Base-by-base conservation (phyloP, 441 rosid genomes). In the Pelargonium citronellum region DNA sequence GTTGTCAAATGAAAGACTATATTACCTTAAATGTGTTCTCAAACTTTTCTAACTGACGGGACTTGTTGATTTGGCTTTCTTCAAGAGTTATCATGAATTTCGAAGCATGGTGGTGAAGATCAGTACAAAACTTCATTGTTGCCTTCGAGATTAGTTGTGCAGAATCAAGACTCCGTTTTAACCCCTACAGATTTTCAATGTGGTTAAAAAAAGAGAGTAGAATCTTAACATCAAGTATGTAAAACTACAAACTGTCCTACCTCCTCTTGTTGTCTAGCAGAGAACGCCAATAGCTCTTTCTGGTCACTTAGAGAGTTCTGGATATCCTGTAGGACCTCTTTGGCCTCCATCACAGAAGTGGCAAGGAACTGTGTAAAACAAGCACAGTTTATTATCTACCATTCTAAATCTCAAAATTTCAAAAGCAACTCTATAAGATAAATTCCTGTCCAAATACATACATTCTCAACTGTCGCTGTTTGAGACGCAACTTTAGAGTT, bases 241-340 rank as follows among this genome's bases (percentile, higher is more conserved):
- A 66, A 39, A 43, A 17, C 44, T 20, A 46, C 49, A 7, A 65
- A 27, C 57, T 27, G 66, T 30, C 7, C 39, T 69, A 88, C 98
- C 86, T 89, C 87, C 73, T 91, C 89, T 73, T 88, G 88, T 79
- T 86, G 91, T 74, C 66, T 82, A 64, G 87, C 73, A 30, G 91
- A 82, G 62, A 85, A 81, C 68, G 79, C 83, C 73, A 89, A 53
- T 34, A 88, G 69, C 66, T 88, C 80, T 71, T 83, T 86, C 73
- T 91, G 98, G 62, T 83, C 92, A 57, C 67, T 61, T n/a, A 93
- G 91, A 73, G 86, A 84, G 70, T 79, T 75, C 73, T 83, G 82
- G 60, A 89, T 81, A 70, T 84, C 87, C 47, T 75, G 60, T 51
- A 84, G 71, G 70, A 86, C 85, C 75, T 72, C 85, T 66, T 81